Conservation (phyloP, 2,329 filamentous ascomycete genomes). For the Aspergillus carbonarius region DNA sequence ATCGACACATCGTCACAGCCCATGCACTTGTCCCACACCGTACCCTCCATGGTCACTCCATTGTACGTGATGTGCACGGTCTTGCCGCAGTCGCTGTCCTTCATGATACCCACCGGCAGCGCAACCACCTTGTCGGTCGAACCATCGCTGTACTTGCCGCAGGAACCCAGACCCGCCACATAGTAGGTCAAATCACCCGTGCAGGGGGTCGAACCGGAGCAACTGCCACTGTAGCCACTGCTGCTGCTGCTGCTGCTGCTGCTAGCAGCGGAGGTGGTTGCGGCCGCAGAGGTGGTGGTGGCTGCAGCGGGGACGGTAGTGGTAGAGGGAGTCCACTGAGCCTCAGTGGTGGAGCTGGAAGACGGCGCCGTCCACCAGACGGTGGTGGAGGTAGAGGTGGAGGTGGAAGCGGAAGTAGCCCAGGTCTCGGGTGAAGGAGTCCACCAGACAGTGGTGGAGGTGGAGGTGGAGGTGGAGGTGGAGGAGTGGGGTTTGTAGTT, state of each 20-base stretch:
- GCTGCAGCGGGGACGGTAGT: not conserved
- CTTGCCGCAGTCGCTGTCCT: slow-evolving; percentile 69
- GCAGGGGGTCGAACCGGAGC: slow-evolving; percentile 29
- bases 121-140: slow-evolving; percentile 64
- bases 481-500: slow-evolving; percentile 2
- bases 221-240: slow-evolving; percentile 25
- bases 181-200: slow-evolving; percentile 74
- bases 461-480: slow-evolving; percentile 12
- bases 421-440: slow-evolving; percentile 14
- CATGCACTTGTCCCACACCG: slow-evolving; percentile 72
- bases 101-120: slow-evolving; percentile 64
- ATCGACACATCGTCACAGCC: slow-evolving; percentile 60
- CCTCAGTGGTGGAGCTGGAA: slow-evolving; percentile 1
- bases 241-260: slow-evolving; percentile 7
- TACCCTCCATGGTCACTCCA: slow-evolving; percentile 60
- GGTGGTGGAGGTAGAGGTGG: not conserved
- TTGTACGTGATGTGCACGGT: slow-evolving; percentile 62
- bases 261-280: slow-evolving; percentile 3
- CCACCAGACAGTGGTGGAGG: slow-evolving; percentile 8
- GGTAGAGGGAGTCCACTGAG: slow-evolving; percentile 5
- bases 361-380: too few relatives aligned
- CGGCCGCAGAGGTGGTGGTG: slow-evolving; percentile 3
- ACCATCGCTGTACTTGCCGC: slow-evolving; percentile 63
- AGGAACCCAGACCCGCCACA: slow-evolving; percentile 61
- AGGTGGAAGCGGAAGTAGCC: not conserved